Evolutionary conservation across 164 flowering plant genomes (phyloP), one percentile per base, ranked within the genome.

Genomic region (Magnolia kwangsiensis): DNA sequence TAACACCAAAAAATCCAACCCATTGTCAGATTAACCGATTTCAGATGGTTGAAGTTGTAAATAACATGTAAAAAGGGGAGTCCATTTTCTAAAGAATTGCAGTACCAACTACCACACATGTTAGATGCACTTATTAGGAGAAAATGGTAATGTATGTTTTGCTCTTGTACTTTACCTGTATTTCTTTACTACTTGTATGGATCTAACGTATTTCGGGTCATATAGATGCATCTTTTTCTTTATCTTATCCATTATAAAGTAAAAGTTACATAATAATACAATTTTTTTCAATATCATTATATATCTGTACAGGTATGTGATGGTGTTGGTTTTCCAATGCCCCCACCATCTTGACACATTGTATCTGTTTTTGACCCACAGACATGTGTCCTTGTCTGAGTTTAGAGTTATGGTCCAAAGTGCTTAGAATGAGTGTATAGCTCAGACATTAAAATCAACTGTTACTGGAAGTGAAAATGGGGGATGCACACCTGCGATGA

Each of bases 401-500:
- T 59, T 59, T n/a, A 59, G 16, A 19, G 19, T 59, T 59, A 6
- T 3, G 45, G 45, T 37, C 45, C 45, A 37, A 37, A 37, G 45
- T 37, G 45, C 45, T 37, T 37, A 37, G 45, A 37, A 37, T 37
- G 45, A 37, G 45, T 37, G 45, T 37, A 37, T 55, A 55, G 10
- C 18, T 55, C 61, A 55, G 13, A 16, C 61, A 55, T 11, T 16
- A 55, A 55, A 11, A 55, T 55, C 61, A 55, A 55, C 61, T 55
- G 61, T 11, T 16, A 37, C 50, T 29, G 50, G 7, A 70, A 70
- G 49, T 11, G 9, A 24, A 66, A 74, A 63, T 20, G 69, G 58
- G 1, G 8, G 75, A 49, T n/a, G 66, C 29, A 74, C 80, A 90
- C 92, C 97, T 88, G 69, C 94, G 90, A 82, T 91, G 95, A 78